A percentile compares a stretch with the other conserved stretches of the same genome.
phyloP scores from a whole-genome alignment of 371 early-diverging fungal species.

The Chytridiales sp. region DNA sequence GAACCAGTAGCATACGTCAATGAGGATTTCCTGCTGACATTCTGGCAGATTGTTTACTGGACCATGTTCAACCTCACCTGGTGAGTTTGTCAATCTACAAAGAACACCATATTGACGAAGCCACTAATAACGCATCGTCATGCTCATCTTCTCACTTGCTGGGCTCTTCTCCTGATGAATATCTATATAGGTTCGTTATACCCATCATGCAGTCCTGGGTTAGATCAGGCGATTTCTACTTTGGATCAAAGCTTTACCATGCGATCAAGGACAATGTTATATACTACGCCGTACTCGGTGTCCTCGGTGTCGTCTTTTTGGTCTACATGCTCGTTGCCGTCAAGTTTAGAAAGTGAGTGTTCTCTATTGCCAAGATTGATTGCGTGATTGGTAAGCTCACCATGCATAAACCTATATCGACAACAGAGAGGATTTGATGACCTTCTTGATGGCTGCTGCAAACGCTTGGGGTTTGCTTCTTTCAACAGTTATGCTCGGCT shows the following conservation, averaged over 20 bases:
- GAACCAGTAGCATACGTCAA: slow-evolving; percentile 76
- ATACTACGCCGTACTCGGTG: slow-evolving; percentile 72
- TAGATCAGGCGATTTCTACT: slow-evolving; percentile 79
- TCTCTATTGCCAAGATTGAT: neutral
- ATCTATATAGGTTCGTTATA: slow-evolving; percentile 66
- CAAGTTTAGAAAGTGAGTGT: slow-evolving; percentile 37
- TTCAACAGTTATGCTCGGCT: slow-evolving; percentile 84
- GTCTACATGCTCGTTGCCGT: slow-evolving; percentile 67
- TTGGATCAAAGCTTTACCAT: slow-evolving; percentile 59
- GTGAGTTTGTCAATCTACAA: slow-evolving; percentile 53
- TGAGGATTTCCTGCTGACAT: slow-evolving; percentile 62
- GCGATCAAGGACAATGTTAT: slow-evolving; percentile 76
- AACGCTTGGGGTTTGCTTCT: slow-evolving; percentile 92
- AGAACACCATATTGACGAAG: slow-evolving; percentile 12
- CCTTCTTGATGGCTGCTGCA: slow-evolving; percentile 86
- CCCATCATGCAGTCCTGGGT: slow-evolving; percentile 85
- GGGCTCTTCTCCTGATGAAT: neutral
- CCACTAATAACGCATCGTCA: neutral
- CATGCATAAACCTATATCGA: neutral
- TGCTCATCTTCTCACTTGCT: too few relatives aligned
- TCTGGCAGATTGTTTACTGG: slow-evolving; percentile 92
- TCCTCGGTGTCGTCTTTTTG: slow-evolving; percentile 54
- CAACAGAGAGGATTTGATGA: slow-evolving; percentile 64
- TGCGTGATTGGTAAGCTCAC: neutral
- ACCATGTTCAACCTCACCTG: slow-evolving; percentile 84